Evolutionary conservation across 257 asterid species (phyloP).

Genomic region (Fraxinus americana): DNA sequence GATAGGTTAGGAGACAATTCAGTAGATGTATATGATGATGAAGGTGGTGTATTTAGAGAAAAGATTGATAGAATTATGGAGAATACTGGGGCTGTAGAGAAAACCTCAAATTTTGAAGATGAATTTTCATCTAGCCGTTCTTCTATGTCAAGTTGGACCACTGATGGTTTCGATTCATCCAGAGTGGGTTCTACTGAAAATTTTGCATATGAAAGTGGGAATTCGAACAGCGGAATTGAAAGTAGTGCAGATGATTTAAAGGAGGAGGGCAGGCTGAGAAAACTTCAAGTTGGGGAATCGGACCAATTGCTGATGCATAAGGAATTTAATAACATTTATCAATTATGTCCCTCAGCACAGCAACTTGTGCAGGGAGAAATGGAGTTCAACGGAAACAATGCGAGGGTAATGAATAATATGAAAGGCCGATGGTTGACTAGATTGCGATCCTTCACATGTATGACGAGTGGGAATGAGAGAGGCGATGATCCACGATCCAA

Average conservation of each 20-base stretch:
- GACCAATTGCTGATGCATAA: slow-evolving; percentile 28
- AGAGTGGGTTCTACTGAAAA: slow-evolving; percentile 32
- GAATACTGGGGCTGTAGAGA: slow-evolving; percentile 55
- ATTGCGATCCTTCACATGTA: slow-evolving; percentile 59
- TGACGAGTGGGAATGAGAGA: slow-evolving; percentile 34
- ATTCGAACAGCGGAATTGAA: slow-evolving; percentile 30
- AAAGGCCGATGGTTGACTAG: slow-evolving; percentile 56
- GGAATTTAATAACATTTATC: slow-evolving; percentile 30
- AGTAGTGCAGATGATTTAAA: slow-evolving; percentile 25
- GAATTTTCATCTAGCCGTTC: slow-evolving; percentile 51
- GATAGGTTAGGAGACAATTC: slow-evolving; percentile 30
- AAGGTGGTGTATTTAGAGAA: slow-evolving; percentile 24
- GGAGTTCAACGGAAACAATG: slow-evolving; percentile 30
- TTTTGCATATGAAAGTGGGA: slow-evolving; percentile 30
- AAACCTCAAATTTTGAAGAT: slow-evolving; percentile 46
- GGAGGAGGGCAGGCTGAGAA: slow-evolving; percentile 34
- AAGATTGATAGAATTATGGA: slow-evolving; percentile 48
- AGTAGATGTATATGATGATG: slow-evolving; percentile 18
- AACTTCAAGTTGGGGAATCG: slow-evolving; percentile 22
- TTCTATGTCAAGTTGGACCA: slow-evolving; percentile 47
- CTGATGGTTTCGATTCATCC: slow-evolving; percentile 38
- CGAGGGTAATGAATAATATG: slow-evolving; percentile 34
- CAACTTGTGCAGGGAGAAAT: slow-evolving; percentile 31
- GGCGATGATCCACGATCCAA: slow-evolving; percentile 27
- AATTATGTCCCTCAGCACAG: slow-evolving; percentile 28